Conservation (phyloP, 176 grass and related monocot species). For the Aechmea fasciata region DNA sequence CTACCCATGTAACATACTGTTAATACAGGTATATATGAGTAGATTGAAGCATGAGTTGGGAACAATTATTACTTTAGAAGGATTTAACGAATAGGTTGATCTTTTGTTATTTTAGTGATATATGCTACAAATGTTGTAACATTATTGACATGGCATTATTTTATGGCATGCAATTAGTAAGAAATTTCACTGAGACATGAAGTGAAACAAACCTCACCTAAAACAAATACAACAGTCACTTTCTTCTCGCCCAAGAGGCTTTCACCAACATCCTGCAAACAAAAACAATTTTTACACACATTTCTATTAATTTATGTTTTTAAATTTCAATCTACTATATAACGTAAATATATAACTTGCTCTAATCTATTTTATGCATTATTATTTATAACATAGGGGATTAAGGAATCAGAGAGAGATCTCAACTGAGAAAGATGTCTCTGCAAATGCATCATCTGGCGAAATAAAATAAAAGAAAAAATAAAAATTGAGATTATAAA, state of each 20-base stretch:
- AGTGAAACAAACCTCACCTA: slow-evolving; percentile 36
- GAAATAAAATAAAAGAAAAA: background rate
- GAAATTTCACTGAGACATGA: slow-evolving; percentile 1
- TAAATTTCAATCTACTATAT: too few relatives aligned
- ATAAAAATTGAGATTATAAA: slow-evolving; percentile 9
- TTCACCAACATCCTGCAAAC: slow-evolving; percentile 39
- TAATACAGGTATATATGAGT: too few relatives aligned
- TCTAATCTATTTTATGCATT: too few relatives aligned
- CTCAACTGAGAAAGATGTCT: background rate
- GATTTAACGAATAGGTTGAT: too few relatives aligned
- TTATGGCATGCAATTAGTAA: background rate
- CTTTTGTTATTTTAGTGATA: too few relatives aligned
- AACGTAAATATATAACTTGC: too few relatives aligned
- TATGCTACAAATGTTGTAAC: background rate
- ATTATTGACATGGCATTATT: background rate
- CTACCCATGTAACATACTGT: too few relatives aligned
- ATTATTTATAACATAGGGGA: too few relatives aligned
- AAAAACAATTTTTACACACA: slow-evolving; percentile 6
- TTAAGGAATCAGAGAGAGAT: background rate
- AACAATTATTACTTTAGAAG: too few relatives aligned
- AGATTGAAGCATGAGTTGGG: too few relatives aligned
- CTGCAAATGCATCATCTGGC: background rate
- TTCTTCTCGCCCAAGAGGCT: slow-evolving; percentile 65
- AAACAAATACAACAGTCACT: slow-evolving; percentile 69
- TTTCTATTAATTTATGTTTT: too few relatives aligned